These are phyloP conservation scores for Cucurbita maxima DNA, from an alignment of 306 rosid species.

Conservation along the genomic window DNA sequence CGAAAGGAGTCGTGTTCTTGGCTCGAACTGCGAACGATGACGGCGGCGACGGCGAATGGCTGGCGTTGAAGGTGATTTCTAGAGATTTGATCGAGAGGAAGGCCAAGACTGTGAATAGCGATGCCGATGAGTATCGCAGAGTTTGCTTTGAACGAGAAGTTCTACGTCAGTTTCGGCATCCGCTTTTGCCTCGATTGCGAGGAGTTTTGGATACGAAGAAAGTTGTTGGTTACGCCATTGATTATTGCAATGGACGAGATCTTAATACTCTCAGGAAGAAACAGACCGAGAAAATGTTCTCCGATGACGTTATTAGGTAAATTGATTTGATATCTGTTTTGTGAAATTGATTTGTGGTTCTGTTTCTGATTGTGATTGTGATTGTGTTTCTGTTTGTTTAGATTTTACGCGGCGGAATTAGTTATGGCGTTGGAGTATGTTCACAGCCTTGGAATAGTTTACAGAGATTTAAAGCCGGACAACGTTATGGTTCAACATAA, in stretches of 20 bases:
- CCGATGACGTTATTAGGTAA: conserved; percentile 63
- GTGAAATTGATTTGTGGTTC: neutral
- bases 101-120: conserved; percentile 4
- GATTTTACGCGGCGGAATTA: conserved; percentile 87
- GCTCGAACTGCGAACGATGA: conserved; percentile 6
- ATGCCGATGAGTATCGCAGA: conserved; percentile 28
- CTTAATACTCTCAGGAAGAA: conserved; percentile 42
- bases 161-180: conserved; percentile 47
- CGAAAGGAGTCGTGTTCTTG: conserved; percentile 74
- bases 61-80: conserved; percentile 66
- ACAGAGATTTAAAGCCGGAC: conserved; percentile 89
- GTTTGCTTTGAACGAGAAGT: conserved; percentile 61
- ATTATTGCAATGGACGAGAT: conserved; percentile 75
- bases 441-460: conserved; percentile 60
- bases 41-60: conserved; percentile 10
- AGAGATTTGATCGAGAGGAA: conserved; percentile 39
- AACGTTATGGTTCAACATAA: conserved; percentile 68
- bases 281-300: conserved; percentile 56
- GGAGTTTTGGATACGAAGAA: conserved; percentile 49
- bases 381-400: neutral
- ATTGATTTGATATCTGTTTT: neutral
- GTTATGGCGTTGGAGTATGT: conserved; percentile 63
- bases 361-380: neutral
- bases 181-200: conserved; percentile 44
- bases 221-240: conserved; percentile 49